A percentile compares a stretch with the other conserved stretches of the same genome.
phyloP scores from a whole-genome alignment of 805 yeast species.

The Wickerhamiella dianesei region DNA sequence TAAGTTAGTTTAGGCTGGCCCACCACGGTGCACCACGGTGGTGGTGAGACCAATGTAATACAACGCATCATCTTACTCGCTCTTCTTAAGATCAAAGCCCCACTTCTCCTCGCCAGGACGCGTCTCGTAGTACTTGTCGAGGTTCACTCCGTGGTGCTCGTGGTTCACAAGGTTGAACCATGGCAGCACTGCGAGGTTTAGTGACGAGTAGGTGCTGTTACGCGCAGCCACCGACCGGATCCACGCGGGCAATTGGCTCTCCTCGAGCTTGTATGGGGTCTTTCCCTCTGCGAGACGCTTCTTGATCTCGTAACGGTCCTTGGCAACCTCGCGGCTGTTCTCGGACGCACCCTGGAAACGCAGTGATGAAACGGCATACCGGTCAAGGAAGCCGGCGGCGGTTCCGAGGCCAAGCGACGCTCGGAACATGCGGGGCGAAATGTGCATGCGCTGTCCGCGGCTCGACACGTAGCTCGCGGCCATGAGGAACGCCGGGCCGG shows the following conservation, averaged over 20 bases:
- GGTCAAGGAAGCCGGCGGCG: constrained; percentile 58
- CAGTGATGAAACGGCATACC: constrained; percentile 51
- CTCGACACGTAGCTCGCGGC: constrained; percentile 38
- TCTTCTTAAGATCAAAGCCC: constrained; percentile 31
- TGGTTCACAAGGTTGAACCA: constrained; percentile 75
- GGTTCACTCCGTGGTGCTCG: constrained; percentile 68
- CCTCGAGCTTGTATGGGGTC: constrained; percentile 42
- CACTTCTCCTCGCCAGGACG: constrained; percentile 44
- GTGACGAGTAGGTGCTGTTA: constrained; percentile 60
- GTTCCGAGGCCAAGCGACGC: constrained; percentile 49
- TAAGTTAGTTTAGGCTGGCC: too few species aligned
- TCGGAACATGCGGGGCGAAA: constrained; percentile 48
- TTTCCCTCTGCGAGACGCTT: constrained; percentile 47
- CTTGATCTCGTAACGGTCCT: constrained; percentile 65
- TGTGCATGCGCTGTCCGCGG: constrained; percentile 33
- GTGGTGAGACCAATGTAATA: too few species aligned
- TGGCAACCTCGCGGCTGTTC: constrained; percentile 53
- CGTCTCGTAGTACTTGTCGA: constrained; percentile 39
- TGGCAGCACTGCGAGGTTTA: constrained; percentile 49
- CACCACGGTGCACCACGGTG: too few species aligned
- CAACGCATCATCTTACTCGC: neutral
- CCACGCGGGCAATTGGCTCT: constrained; percentile 49
- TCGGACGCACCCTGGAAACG: constrained; percentile 72
- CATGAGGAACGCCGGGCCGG: constrained; percentile 36
- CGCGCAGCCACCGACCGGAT: constrained; percentile 62